phyloP scores from a whole-genome alignment of 2,329 filamentous ascomycete genomes.

The Beauveria bassiana region DNA sequence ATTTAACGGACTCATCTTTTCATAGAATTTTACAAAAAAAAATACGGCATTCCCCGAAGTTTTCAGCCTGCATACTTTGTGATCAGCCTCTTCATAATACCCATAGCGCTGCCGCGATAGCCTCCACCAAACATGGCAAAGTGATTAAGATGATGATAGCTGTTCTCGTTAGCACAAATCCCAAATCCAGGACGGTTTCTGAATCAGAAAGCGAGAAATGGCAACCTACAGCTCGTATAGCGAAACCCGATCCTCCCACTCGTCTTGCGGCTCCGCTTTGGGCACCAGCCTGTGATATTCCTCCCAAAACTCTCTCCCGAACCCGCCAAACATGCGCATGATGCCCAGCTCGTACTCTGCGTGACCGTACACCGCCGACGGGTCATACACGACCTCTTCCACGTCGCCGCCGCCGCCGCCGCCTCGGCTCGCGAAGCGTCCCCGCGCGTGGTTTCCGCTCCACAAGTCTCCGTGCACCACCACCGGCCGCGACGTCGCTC shows the following conservation, averaged over 20 bases:
- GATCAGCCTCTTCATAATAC: conserved; percentile 69
- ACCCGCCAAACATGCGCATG: conserved; percentile 95
- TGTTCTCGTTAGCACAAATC: conserved; percentile 26
- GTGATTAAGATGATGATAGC: conserved; percentile 88
- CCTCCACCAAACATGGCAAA: conserved; percentile 75
- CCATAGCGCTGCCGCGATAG: conserved; percentile 68
- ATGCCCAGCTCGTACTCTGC: conserved; percentile 88
- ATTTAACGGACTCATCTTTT: not conserved
- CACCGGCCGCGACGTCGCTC: conserved; percentile 45
- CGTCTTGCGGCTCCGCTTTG: conserved; percentile 69
- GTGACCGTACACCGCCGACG: conserved; percentile 75
- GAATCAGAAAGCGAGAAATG: not conserved
- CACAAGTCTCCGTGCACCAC: conserved; percentile 90
- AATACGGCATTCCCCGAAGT: not conserved
- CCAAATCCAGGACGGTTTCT: no score
- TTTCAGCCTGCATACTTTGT: conserved; percentile 53
- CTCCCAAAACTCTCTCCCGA: conserved; percentile 60
- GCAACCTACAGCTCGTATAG: conserved; percentile 72
- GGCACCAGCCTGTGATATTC: conserved; percentile 72
- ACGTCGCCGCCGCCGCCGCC: conserved; percentile 36
- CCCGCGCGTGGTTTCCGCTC: conserved; percentile 73
- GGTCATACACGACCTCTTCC: conserved; percentile 77
- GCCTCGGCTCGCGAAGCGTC: conserved; percentile 48
- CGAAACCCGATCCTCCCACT: conserved; percentile 76
- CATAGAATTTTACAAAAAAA: not conserved